A percentile compares a stretch with the other conserved stretches of the same genome.
Conservation (phyloP, 1,284 basidiomycete genomes). For the Boletellus sp. region DNA sequence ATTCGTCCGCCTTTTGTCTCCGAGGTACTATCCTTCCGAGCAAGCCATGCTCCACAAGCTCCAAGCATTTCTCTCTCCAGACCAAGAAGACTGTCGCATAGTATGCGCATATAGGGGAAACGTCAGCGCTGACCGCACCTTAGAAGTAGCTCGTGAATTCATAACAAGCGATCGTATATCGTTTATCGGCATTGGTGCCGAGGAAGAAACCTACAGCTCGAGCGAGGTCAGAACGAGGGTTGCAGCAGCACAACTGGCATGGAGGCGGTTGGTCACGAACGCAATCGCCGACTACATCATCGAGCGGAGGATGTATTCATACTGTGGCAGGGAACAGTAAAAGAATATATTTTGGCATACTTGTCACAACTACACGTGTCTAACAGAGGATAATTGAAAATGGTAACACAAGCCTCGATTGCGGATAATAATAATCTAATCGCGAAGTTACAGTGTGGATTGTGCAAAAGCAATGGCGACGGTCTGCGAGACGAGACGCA, state of each 20-base stretch:
- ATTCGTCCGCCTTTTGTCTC: conserved; percentile 77
- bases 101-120: conserved; percentile 64
- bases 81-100: conserved; percentile 62
- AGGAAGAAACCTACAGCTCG: conserved; percentile 65
- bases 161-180: conserved; percentile 48
- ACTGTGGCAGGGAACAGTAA: background rate
- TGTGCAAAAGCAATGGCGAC: conserved; percentile 82
- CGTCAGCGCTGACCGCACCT: conserved; percentile 16
- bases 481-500: conserved; percentile 42
- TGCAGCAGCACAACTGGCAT: conserved; percentile 31
- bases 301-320: conserved; percentile 48
- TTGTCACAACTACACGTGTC: conserved; percentile 2
- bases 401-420: conserved; percentile 6
- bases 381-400: conserved; percentile 3
- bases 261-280: conserved; percentile 42
- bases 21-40: conserved; percentile 70
- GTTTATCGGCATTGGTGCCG: conserved; percentile 58
- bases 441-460: conserved; percentile 38
- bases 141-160: conserved; percentile 45
- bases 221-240: conserved; percentile 63
- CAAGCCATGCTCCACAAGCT: conserved; percentile 55
- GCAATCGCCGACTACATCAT: conserved; percentile 48
- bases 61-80: conserved; percentile 55
- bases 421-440: background rate
- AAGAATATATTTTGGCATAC: conserved; percentile 12